phyloP scores from a whole-genome alignment of 1,139 yeast genomes.

The Kurtzmaniella quercitrusa region DNA sequence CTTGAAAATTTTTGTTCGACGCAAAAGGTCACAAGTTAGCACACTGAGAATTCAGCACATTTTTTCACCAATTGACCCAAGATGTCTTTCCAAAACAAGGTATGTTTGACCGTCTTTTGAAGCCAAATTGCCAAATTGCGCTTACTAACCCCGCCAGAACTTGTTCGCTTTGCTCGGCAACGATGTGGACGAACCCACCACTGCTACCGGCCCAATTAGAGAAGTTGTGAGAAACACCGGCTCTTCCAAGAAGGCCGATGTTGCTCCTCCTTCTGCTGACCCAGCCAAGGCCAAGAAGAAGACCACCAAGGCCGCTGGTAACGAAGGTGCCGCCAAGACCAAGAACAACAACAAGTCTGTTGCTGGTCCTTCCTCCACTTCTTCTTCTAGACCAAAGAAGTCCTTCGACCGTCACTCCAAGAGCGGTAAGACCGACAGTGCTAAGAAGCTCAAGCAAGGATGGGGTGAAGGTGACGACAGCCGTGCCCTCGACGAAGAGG shows the following conservation, averaged over 20 bases:
- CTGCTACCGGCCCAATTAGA: slow-evolving; percentile 52
- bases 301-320: slow-evolving; percentile 67
- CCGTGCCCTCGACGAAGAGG: slow-evolving; percentile 57
- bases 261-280: slow-evolving; percentile 79
- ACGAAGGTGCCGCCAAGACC: slow-evolving; percentile 85
- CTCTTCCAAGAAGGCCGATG: slow-evolving; percentile 85
- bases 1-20: slow-evolving; percentile 9
- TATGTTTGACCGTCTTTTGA: slow-evolving; percentile 19
- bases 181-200: slow-evolving; percentile 70
- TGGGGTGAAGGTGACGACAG: slow-evolving; percentile 76
- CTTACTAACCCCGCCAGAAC: slow-evolving; percentile 30
- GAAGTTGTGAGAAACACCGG: slow-evolving; percentile 81
- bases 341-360: slow-evolving; percentile 70
- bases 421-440: slow-evolving; percentile 77
- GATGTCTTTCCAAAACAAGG: slow-evolving; percentile 51
- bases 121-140: neutral
- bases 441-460: slow-evolving; percentile 72
- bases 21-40: slow-evolving; percentile 10
- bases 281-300: slow-evolving; percentile 77
- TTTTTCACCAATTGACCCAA: slow-evolving; percentile 7
- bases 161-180: slow-evolving; percentile 54
- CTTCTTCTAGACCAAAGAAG: slow-evolving; percentile 56
- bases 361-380: slow-evolving; percentile 53
- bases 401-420: slow-evolving; percentile 82
- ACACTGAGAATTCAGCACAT: slow-evolving; percentile 17